A percentile compares a stretch with the other conserved stretches of the same genome.
phyloP scores from a whole-genome alignment of 2,329 filamentous ascomycete genomes.

The Aspergillus ochraceus region DNA sequence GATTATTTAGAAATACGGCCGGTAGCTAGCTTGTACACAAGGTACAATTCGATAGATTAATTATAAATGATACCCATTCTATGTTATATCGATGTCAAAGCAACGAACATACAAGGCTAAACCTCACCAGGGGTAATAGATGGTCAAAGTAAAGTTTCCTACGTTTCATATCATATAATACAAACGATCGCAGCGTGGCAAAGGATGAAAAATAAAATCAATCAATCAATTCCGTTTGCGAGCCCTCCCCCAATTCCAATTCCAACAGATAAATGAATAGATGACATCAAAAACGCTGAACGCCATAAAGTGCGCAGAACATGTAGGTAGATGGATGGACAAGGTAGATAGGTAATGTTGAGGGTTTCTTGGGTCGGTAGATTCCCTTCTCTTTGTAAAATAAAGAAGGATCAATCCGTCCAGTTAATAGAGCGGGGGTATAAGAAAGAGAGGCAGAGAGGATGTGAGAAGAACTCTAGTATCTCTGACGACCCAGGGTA shows the following conservation, averaged over 20 bases:
- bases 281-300: slow-evolving; percentile 27
- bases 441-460: slow-evolving; percentile 3
- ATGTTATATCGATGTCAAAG: neutral
- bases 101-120: no score
- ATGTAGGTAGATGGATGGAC: slow-evolving; percentile 5
- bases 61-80: neutral
- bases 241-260: slow-evolving; percentile 7
- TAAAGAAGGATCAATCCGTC: neutral
- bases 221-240: slow-evolving; percentile 5
- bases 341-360: neutral
- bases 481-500: slow-evolving; percentile 74
- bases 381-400: neutral
- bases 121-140: no score
- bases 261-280: slow-evolving; percentile 7
- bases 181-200: neutral
- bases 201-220: neutral
- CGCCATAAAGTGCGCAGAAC: slow-evolving; percentile 29
- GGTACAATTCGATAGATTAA: neutral
- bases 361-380: no score
- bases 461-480: slow-evolving; percentile 42
- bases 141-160: neutral
- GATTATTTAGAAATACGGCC: neutral
- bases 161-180: neutral
- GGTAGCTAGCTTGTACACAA: neutral
- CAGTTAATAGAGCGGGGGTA: slow-evolving; percentile 20